These are phyloP conservation scores for Toxoplasma gondii DNA, from an alignment of 169 alveolate genomes.

Conservation along the genomic window DNA sequence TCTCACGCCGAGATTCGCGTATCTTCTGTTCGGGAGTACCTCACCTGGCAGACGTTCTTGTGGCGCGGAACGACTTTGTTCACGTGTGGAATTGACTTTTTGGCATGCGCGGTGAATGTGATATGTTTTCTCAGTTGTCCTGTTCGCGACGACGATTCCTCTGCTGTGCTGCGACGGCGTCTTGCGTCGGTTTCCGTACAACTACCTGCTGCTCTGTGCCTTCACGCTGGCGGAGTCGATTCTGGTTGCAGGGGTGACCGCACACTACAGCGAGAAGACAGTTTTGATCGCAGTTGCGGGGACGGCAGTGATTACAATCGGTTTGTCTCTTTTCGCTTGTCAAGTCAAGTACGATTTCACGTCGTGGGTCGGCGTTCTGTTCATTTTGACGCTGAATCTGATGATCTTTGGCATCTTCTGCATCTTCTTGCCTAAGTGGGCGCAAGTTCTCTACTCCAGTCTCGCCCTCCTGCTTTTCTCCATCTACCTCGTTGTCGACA, in stretches of 20 bases:
- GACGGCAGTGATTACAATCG: conserved; percentile 65
- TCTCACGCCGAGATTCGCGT: no score
- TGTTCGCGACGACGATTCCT: conserved; percentile 38
- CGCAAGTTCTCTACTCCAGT: conserved; percentile 70
- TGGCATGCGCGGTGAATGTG: no score
- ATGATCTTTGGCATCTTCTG: conserved; percentile 64
- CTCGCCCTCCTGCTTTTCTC: conserved; percentile 76
- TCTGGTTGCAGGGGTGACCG: conserved; percentile 49
- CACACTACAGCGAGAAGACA: conserved; percentile 36
- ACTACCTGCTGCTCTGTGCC: conserved; percentile 60
- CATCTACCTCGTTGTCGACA: conserved; percentile 80
- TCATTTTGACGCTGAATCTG: conserved; percentile 61
- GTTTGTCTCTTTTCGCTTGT: conserved; percentile 73
- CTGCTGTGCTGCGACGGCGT: conserved; percentile 46
- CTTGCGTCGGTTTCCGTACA: conserved; percentile 52
- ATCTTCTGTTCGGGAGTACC: no score
- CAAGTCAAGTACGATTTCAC: conserved; percentile 77
- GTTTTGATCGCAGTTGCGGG: conserved; percentile 71
- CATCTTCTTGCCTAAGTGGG: conserved; percentile 64
- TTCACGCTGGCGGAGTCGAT: conserved; percentile 65
- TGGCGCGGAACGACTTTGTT: no score
- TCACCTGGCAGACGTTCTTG: no score
- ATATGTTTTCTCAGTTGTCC: neutral
- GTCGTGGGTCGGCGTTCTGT: conserved; percentile 67
- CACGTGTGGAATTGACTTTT: no score